Conservation (phyloP, 2,329 filamentous ascomycete genomes). For the Pezicula rhizophila region DNA sequence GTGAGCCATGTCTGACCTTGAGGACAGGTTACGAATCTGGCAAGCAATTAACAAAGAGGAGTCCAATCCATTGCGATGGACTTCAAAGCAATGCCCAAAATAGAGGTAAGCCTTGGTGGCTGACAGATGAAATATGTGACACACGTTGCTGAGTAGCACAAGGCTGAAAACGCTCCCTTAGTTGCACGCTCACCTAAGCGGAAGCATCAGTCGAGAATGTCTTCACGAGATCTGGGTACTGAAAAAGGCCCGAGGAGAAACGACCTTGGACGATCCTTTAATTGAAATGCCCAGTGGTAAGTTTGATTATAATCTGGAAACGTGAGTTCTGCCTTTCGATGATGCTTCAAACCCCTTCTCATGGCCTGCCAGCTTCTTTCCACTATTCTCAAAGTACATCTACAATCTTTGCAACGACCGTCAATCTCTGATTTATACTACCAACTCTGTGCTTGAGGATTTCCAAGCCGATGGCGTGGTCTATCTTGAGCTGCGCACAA, state of each 20-base stretch:
- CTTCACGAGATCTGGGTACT: conserved; percentile 68
- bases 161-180: conserved; percentile 29
- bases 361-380: conserved; percentile 58
- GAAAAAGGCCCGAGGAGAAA: conserved; percentile 45
- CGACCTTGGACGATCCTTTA: conserved; percentile 61
- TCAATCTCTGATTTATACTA: conserved; percentile 54
- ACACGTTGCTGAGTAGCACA: conserved; percentile 10
- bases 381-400: conserved; percentile 72
- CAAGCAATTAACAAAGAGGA: not conserved
- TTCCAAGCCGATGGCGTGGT: conserved; percentile 67
- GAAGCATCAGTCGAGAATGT: conserved; percentile 66
- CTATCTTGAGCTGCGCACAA: conserved; percentile 77
- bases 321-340: conserved; percentile 39
- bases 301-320: conserved; percentile 63
- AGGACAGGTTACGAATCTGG: too few species aligned
- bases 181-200: conserved; percentile 76
- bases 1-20: too few species aligned
- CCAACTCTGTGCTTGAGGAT: conserved; percentile 55
- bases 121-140: not conserved
- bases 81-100: conserved; percentile 46
- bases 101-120: conserved; percentile 38
- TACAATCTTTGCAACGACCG: conserved; percentile 66
- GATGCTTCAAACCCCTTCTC: conserved; percentile 1
- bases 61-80: conserved; percentile 15
- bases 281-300: conserved; percentile 64